Evolutionary conservation across 768 basidiomycete genomes (phyloP).

Genomic region (Lactarius quietus): DNA sequence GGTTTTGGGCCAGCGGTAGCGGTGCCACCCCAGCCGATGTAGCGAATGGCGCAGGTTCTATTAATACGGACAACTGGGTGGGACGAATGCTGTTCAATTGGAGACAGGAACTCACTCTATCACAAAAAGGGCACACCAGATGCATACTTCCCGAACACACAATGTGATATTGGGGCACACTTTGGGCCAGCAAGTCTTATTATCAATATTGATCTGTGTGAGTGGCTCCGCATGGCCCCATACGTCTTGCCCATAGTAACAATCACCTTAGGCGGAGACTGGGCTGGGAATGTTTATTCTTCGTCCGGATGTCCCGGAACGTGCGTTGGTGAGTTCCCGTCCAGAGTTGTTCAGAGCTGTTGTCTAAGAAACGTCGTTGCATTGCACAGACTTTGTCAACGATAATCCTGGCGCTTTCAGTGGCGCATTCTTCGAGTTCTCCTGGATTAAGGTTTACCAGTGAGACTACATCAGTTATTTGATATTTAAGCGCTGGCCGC

Average conservation of each 20-base stretch:
- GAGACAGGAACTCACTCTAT: background rate
- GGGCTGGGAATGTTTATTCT: slow-evolving; percentile 24
- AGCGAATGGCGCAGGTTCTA: slow-evolving; percentile 23
- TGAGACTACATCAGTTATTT: background rate
- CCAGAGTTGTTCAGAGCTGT: background rate
- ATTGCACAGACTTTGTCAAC: slow-evolving; percentile 15
- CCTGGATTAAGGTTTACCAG: slow-evolving; percentile 22
- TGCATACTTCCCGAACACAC: slow-evolving; percentile 30
- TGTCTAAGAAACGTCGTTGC: background rate
- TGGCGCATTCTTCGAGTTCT: slow-evolving; percentile 21
- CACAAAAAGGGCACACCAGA: slow-evolving; percentile 25
- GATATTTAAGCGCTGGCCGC: background rate
- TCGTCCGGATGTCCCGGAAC: slow-evolving; percentile 25
- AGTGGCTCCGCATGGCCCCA: background rate
- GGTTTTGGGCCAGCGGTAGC: slow-evolving; percentile 37
- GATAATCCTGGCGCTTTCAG: slow-evolving; percentile 19
- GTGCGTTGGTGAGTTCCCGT: slow-evolving; percentile 22
- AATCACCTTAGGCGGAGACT: slow-evolving; percentile 25
- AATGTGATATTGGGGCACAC: slow-evolving; percentile 36
- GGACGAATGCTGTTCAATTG: background rate
- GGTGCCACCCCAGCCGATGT: slow-evolving; percentile 17
- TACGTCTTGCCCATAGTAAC: background rate
- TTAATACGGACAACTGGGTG: slow-evolving; percentile 28
- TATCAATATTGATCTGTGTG: slow-evolving; percentile 29
- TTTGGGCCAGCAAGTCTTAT: slow-evolving; percentile 30